Evolutionary conservation across 2,329 filamentous ascomycete genomes (phyloP).

Genomic region (Talaromyces amestolkiae): DNA sequence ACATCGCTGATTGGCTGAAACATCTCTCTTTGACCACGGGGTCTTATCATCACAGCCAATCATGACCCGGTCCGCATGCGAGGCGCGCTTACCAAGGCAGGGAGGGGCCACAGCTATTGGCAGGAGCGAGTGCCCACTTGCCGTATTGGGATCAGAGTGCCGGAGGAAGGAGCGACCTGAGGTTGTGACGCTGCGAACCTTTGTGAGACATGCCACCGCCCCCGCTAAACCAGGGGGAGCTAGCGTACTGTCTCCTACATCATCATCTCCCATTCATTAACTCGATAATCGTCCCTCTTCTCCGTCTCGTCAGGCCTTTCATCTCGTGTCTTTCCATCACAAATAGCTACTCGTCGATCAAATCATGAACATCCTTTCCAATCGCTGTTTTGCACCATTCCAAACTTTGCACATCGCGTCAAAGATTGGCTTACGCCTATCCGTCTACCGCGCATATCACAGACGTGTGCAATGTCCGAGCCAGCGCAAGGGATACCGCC

Average conservation of each 20-base stretch:
- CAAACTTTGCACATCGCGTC: neutral
- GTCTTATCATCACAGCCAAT: neutral
- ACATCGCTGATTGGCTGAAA: neutral
- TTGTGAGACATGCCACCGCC: constrained; percentile 7
- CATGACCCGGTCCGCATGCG: neutral
- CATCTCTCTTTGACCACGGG: neutral
- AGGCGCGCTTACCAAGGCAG: constrained; percentile 1
- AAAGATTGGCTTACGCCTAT: neutral
- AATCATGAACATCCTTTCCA: neutral
- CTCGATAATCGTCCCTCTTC: neutral
- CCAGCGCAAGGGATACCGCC: neutral
- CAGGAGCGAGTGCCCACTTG: neutral
- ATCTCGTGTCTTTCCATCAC: neutral
- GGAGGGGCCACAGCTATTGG: neutral
- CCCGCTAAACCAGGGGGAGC: neutral
- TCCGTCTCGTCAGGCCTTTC: neutral
- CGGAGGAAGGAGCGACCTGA: constrained; percentile 5
- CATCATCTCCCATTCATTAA: neutral
- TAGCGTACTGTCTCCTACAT: neutral
- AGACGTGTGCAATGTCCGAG: neutral
- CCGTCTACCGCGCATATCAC: neutral
- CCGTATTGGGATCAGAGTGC: neutral
- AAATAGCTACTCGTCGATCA: neutral
- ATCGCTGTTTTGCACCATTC: neutral
- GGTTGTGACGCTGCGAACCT: neutral